Base-by-base conservation (phyloP, 257 asterid species). In the Marsdenia floribunda region DNA sequence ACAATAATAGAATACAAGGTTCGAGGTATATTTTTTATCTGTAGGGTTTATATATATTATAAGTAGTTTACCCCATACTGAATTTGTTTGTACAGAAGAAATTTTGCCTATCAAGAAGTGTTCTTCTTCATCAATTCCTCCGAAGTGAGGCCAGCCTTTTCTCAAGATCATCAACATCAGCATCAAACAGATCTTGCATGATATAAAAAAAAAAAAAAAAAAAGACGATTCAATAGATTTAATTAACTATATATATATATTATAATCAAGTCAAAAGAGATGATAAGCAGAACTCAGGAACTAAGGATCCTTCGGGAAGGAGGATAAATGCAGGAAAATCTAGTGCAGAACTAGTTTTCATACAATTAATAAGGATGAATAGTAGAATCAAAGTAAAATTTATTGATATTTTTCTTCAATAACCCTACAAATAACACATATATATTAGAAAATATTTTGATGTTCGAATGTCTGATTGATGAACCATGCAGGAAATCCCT, bases 91-190 rank as follows among this genome's bases (percentile, higher is more conserved):
- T 55, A 55, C 61, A 55, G 9, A 55, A 21, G 26, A 50, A 6
- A n/a, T 26, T 6, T 71, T 53, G 22, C n/a, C 59, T 21, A 19
- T 21, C 11, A 53, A 53, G 1, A n/a, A n/a, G 7, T 18, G 22
- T 19, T 53, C 24, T 19, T 21, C 44, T 65, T 53, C 29, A 35
- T 91, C 88, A 93, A 73, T 81, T 88, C 76, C 97, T 82, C 72
- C 95, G 86, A 24, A 91, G 93, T 47, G 97, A 93, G 16, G 96
- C 97, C 84, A 93, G 77, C 88, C 96, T 87, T 79, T 93, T 93
- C 85, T 91, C 96, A 47, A 93, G 97, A 80, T 93, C 98, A 69
- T 91, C 96, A 11, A 89, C 96, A 63, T 93, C 98, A 54, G 87
- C 53, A 38, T 67, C 53, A 38, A n/a, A 69, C 73, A 44, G 59